Evolutionary conservation across 1,284 basidiomycete genomes (phyloP).

Genomic region (Trichosporon asahii): DNA sequence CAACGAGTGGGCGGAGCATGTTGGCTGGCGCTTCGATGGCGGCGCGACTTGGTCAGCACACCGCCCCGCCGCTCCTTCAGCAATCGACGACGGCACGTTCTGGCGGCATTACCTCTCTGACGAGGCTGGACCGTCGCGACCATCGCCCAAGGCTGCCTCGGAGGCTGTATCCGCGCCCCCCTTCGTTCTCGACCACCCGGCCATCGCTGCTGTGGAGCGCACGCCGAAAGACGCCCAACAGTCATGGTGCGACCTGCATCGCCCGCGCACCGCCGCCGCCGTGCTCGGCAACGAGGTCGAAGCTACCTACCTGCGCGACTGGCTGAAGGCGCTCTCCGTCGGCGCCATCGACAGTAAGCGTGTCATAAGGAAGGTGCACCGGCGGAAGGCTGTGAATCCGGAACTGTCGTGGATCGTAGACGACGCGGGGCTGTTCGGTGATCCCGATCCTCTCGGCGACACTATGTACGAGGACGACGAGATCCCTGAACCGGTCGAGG

Average conservation of each 20-base stretch:
- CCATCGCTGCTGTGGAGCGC: conserved; percentile 28
- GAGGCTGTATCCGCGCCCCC: conserved; percentile 13
- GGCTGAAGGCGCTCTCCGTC: conserved; percentile 70
- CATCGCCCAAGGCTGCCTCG: not conserved
- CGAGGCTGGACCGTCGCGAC: not conserved
- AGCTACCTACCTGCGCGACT: conserved; percentile 72
- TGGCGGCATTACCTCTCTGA: not conserved
- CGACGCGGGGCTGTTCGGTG: conserved; percentile 41
- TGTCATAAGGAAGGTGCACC: conserved; percentile 30
- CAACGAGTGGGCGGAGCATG: conserved; percentile 30
- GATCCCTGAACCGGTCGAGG: conserved; percentile 27
- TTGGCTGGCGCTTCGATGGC: not conserved
- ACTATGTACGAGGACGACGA: conserved; percentile 30
- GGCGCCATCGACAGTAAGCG: conserved; percentile 49
- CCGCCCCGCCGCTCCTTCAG: not conserved
- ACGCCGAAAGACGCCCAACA: conserved; percentile 47
- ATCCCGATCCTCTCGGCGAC: conserved; percentile 30
- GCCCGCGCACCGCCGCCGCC: conserved; percentile 66
- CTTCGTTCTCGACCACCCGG: conserved; percentile 32
- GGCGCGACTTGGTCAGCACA: not conserved
- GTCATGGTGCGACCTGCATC: conserved; percentile 73
- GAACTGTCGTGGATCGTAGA: conserved; percentile 50
- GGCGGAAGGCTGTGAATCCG: conserved; percentile 20
- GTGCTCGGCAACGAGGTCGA: conserved; percentile 77
- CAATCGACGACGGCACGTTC: not conserved